Conservation (phyloP, 768 basidiomycete genomes). For the Candolleomyces efflorescens region DNA sequence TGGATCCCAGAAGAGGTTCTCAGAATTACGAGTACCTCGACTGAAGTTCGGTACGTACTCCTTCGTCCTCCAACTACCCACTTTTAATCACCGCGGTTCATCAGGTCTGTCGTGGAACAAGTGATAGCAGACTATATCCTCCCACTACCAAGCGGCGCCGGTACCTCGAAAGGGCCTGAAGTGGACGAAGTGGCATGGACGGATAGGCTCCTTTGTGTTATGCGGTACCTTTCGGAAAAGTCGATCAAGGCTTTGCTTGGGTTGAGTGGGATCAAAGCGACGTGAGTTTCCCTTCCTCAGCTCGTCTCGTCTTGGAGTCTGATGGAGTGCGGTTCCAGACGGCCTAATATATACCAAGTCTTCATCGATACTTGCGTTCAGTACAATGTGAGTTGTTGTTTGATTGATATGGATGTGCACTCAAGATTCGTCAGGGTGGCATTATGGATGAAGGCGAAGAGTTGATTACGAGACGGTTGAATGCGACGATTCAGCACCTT, state of each 20-base stretch:
- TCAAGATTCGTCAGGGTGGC: constrained; percentile 58
- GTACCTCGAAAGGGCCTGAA: constrained; percentile 45
- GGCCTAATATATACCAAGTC: constrained; percentile 65
- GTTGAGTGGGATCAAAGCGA: constrained; percentile 58
- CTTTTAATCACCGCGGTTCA: too few species aligned
- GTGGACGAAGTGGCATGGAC: constrained; percentile 84
- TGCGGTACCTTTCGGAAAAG: constrained; percentile 63
- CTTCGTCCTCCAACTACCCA: neutral
- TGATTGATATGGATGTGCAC: neutral
- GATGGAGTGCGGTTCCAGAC: constrained; percentile 30
- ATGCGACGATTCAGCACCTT: constrained; percentile 49
- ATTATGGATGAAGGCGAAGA: constrained; percentile 85
- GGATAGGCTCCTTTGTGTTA: constrained; percentile 70
- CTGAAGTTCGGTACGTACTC: constrained; percentile 53
- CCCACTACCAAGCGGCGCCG: constrained; percentile 62
- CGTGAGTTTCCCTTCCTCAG: constrained; percentile 38
- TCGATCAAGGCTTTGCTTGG: constrained; percentile 52
- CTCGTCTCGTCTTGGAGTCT: constrained; percentile 1
- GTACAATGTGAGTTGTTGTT: constrained; percentile 65
- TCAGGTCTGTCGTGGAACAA: constrained; percentile 56
- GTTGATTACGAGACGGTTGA: constrained; percentile 48
- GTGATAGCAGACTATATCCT: constrained; percentile 73
- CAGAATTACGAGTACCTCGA: constrained; percentile 42
- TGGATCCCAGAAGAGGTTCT: constrained; percentile 89
- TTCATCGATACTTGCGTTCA: constrained; percentile 72